phyloP scores from a whole-genome alignment of 202 grass and related monocot genomes.

The Carex arenaria region DNA sequence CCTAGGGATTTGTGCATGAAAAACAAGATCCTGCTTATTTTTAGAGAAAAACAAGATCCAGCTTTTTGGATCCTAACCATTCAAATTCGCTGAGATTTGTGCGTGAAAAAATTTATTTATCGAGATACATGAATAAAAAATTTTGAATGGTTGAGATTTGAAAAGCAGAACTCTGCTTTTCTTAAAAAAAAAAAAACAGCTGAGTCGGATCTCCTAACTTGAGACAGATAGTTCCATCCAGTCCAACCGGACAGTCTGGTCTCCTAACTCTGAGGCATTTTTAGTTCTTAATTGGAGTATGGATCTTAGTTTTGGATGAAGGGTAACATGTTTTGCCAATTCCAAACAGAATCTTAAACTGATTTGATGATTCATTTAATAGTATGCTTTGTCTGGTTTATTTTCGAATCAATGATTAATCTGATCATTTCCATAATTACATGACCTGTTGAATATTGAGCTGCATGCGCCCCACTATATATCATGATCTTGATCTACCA shows the following conservation, averaged over 20 bases:
- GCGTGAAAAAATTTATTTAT: no score
- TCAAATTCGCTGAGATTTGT: no score
- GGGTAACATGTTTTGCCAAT: constrained; percentile 1
- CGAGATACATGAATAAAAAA: no score
- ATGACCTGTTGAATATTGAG: not conserved
- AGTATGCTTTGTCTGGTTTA: not conserved
- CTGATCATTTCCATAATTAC: not conserved
- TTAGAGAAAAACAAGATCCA: no score
- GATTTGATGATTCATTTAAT: not conserved
- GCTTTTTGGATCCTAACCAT: no score
- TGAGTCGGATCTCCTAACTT: no score
- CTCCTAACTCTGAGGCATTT: not conserved
- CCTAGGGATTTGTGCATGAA: no score
- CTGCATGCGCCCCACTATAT: not conserved
- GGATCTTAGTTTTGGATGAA: not conserved
- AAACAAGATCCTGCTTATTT: no score
- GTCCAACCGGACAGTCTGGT: no score
- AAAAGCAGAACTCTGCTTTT: no score
- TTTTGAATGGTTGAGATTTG: no score
- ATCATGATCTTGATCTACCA: not conserved
- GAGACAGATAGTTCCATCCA: not conserved
- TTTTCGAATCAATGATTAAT: not conserved
- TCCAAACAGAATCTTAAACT: not conserved
- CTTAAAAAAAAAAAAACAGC: no score
- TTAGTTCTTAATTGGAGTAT: not conserved